These are phyloP conservation scores for Tricholoma sp. DNA, from an alignment of 768 basidiomycete species.

Conservation along the genomic window DNA sequence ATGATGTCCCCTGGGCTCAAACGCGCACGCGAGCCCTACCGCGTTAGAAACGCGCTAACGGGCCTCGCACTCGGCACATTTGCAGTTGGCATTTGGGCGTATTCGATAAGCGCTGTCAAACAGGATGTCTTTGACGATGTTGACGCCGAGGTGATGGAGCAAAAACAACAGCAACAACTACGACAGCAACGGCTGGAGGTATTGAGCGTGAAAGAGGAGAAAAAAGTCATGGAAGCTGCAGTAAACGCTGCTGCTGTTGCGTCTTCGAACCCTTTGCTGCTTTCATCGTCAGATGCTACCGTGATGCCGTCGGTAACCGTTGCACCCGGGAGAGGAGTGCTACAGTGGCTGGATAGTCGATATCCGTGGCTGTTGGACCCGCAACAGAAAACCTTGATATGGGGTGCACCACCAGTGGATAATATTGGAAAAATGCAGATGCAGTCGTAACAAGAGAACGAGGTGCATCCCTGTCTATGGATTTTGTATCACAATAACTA, in stretches of 20 bases:
- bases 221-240: slow-evolving; percentile 17
- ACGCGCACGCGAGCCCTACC: slow-evolving; percentile 85
- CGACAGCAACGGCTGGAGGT: slow-evolving; percentile 24
- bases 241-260: slow-evolving; percentile 11
- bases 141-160: slow-evolving; percentile 67
- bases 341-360: slow-evolving; percentile 37
- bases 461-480: neutral
- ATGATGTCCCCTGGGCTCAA: slow-evolving; percentile 82
- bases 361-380: slow-evolving; percentile 58
- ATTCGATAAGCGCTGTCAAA: slow-evolving; percentile 91
- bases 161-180: slow-evolving; percentile 44
- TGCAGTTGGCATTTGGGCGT: slow-evolving; percentile 79
- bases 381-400: slow-evolving; percentile 55
- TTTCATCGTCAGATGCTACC: neutral
- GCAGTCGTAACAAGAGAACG: slow-evolving; percentile 4
- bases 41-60: slow-evolving; percentile 70
- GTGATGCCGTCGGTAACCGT: neutral
- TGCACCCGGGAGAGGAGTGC: slow-evolving; percentile 35
- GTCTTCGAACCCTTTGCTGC: slow-evolving; percentile 3
- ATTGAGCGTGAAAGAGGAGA: slow-evolving; percentile 27
- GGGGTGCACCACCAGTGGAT: slow-evolving; percentile 70
- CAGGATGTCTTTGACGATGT: slow-evolving; percentile 90
- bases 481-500: neutral
- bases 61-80: slow-evolving; percentile 70
- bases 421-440: slow-evolving; percentile 42